Conservation (phyloP, 2,329 filamentous ascomycete genomes). For the Sporothrix dimorphospora region DNA sequence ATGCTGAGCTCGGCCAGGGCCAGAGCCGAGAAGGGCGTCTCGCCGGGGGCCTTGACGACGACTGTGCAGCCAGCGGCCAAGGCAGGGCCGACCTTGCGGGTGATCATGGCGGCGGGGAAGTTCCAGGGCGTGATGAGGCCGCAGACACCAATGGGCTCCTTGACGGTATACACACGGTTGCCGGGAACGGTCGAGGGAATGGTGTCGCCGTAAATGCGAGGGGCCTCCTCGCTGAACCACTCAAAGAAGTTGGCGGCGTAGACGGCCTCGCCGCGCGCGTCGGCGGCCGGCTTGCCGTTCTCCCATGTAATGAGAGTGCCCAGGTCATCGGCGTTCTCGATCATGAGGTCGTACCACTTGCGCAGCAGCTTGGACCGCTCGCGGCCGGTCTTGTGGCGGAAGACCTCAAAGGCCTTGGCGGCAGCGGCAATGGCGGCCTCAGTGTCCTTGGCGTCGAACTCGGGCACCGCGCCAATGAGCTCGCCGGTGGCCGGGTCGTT, state of each 20-base stretch:
- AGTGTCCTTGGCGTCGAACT: constrained; percentile 79
- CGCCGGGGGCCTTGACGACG: constrained; percentile 86
- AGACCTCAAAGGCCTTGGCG: constrained; percentile 70
- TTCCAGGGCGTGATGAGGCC: constrained; percentile 89
- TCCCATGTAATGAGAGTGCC: constrained; percentile 86
- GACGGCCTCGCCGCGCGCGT: constrained; percentile 71
- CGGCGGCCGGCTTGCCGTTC: constrained; percentile 81
- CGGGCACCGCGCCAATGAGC: constrained; percentile 80
- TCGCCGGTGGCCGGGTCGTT: constrained; percentile 81
- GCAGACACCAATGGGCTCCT: constrained; percentile 83
- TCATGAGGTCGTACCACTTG: constrained; percentile 80
- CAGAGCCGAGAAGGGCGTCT: constrained; percentile 89
- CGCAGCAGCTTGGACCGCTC: constrained; percentile 74
- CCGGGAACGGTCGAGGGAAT: constrained; percentile 70
- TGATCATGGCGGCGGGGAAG: constrained; percentile 79
- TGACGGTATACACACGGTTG: constrained; percentile 76
- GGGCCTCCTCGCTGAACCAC: constrained; percentile 82
- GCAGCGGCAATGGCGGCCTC: constrained; percentile 84
- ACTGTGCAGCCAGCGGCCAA: constrained; percentile 95
- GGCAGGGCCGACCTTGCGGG: constrained; percentile 70
- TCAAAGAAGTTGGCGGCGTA: constrained; percentile 78
- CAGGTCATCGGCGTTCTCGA: constrained; percentile 78
- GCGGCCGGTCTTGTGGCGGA: constrained; percentile 72
- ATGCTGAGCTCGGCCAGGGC: constrained; percentile 84
- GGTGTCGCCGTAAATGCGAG: constrained; percentile 72